A percentile compares a stretch with the other conserved stretches of the same genome.
These are phyloP conservation scores for Boletus tomentosulus DNA, from an alignment of 768 basidiomycete species.

Conservation along the genomic window DNA sequence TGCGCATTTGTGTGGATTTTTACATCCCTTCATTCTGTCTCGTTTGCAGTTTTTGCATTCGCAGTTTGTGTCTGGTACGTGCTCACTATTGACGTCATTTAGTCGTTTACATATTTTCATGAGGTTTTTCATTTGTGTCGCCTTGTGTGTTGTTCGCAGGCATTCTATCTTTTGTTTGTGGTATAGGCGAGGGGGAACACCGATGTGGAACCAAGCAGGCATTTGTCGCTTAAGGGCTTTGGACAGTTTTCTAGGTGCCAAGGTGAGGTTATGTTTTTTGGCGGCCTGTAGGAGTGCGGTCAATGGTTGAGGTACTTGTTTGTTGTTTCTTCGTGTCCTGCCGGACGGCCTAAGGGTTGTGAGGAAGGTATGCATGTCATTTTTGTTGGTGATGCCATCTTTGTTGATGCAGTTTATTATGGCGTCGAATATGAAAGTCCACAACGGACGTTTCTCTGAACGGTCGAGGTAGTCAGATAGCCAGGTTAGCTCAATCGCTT, in stretches of 20 bases:
- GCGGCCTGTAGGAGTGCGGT: background rate
- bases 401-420: too few relatives aligned
- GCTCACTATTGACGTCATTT: too few relatives aligned
- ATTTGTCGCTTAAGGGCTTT: background rate
- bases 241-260: background rate
- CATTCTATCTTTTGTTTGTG: background rate
- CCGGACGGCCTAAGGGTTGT: background rate
- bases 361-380: too few relatives aligned
- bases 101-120: background rate
- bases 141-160: background rate
- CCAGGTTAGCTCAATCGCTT: too few relatives aligned
- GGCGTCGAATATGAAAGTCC: too few relatives aligned
- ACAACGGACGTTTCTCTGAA: too few relatives aligned
- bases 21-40: background rate
- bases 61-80: background rate
- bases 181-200: background rate
- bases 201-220: slow-evolving; percentile 3
- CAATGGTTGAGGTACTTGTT: too few relatives aligned
- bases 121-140: background rate
- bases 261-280: background rate
- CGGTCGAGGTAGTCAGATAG: too few relatives aligned
- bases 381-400: too few relatives aligned
- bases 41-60: background rate
- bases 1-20: background rate
- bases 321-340: too few relatives aligned